Evolutionary conservation across 2,329 filamentous ascomycete species (phyloP), one percentile per base, ranked within the genome.

Genomic region (Pseudopyricularia cyperi): DNA sequence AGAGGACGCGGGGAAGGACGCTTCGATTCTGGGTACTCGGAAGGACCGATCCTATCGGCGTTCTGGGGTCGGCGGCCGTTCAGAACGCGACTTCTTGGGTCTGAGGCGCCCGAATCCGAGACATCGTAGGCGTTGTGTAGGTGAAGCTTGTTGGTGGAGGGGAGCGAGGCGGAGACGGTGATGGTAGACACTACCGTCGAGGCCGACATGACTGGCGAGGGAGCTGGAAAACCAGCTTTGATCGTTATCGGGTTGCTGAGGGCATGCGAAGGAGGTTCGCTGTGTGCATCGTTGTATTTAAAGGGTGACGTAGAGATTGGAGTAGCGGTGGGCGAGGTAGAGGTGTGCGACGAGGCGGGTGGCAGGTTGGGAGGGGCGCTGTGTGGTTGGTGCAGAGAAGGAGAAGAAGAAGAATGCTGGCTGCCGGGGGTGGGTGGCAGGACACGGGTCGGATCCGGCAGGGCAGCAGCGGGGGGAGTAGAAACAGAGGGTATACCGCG

Each of bases 401-500:
- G 24, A 44, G 39, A 26, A 44, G 22, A 44, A 14, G 37, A 42
- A 22, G n/a, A 26, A 15, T 11, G 17, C 49, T 42, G 49, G 49
- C 26, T 33, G 49, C 49, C 49, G 34, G 37, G 49, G 26, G 26
- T 14, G 19, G 26, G 34, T 39, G 34, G 28, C 35, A 32, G 34
- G 17, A 30, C 26, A 19, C 37, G 49, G 49, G 14, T 51, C 30
- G 39, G 30, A 22, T 51, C 50, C 44, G 50, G 19, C 30, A 46
- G 50, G 50, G 30, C 50, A 46, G 37, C 22, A 46, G 14, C 50
- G 44, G 26, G n/a, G 35, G 26, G 28, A 39, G 49, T 26, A 22
- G 37, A 32, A 46, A 15, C 24, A 42, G 58, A 58, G 49, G 61
- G 64, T 49, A 78, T 76, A 61, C 75, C 76, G 60, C 76, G 74